Evolutionary conservation across 371 early-diverging fungal species (phyloP), one percentile per base, ranked within the genome.

Genomic region (Rhizopus microsporus): DNA sequence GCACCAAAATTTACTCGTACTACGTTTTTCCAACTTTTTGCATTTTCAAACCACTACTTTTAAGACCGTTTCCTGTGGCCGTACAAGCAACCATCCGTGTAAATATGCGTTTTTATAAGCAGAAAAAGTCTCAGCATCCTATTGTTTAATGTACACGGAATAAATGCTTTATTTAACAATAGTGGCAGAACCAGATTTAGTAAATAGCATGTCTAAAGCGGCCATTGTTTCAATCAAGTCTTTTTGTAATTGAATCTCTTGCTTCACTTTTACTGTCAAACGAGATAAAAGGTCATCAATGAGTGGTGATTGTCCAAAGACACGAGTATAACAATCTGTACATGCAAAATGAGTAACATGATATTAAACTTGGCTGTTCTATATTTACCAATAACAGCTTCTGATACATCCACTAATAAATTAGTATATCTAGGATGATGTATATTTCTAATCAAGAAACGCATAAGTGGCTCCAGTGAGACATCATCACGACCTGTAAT

Each of bases 401-500:
- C 82, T 5, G 91, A 71, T 8, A 95, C 93, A 62, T 90, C 89
- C 13, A 91, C 78, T 35, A 95, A 67, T 8, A 93, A 66, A n/a
- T 71, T 68, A 2, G 90, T 84, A 67, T 90, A 93, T 43, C 85
- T 71, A 30, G 95, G 94, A 51, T 92, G 77, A 56, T 81, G 79
- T 57, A 97, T 83, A 65, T 93, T 70, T 70, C 79, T 84, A 45
- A 86, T 69, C 37, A 96, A 63, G 65, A 96, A 97, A 42, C 82
- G 81, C 37, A 93, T 74, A 43, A 96, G 62, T 5, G 94, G 93
- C 60, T 89, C 89, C 53, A 97, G 70, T 7, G 89, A 78, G 35
- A 85, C 81, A 60, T 96, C 97, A 70, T 95, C 94, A 34, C 96
- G 80, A 61, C 94, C 93, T 16, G 89, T 78, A 54, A 97, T 78